A percentile compares a stretch with the other conserved stretches of the same genome.
These are phyloP conservation scores for Boletus fagicola DNA, from an alignment of 768 basidiomycete species.

Conservation along the genomic window DNA sequence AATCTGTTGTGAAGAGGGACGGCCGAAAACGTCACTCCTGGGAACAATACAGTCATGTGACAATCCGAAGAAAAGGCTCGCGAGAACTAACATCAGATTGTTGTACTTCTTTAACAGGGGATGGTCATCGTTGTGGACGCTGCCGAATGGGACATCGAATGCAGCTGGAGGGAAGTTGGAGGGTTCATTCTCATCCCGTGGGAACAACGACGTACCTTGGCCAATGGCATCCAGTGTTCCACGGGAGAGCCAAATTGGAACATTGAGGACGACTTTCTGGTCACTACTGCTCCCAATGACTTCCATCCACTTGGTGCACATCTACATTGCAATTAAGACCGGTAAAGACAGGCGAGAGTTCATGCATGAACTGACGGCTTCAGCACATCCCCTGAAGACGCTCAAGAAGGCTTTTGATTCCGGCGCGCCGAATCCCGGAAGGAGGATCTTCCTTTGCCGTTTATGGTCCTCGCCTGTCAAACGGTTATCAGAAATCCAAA, in stretches of 20 bases:
- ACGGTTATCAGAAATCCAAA: conserved; percentile 12
- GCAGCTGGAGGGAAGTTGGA: conserved; percentile 32
- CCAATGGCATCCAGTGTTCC: conserved; percentile 53
- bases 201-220: conserved; percentile 33
- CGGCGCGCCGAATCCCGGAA: conserved; percentile 53
- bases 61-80: conserved; percentile 1
- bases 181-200: neutral
- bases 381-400: conserved; percentile 42
- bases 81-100: conserved; percentile 14
- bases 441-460: conserved; percentile 53
- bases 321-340: conserved; percentile 8
- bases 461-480: conserved; percentile 43
- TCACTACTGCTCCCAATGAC: conserved; percentile 7
- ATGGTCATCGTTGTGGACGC: conserved; percentile 10
- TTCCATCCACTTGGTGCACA: conserved; percentile 27
- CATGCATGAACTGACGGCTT: conserved; percentile 16
- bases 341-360: neutral
- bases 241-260: conserved; percentile 37
- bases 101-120: conserved; percentile 11
- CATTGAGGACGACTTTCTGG: conserved; percentile 21
- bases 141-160: conserved; percentile 49
- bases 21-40: conserved; percentile 18
- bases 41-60: conserved; percentile 17
- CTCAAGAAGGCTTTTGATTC: conserved; percentile 51
- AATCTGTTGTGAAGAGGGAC: conserved; percentile 17